Evolutionary conservation across 2,329 filamentous ascomycete genomes (phyloP), one percentile per base, ranked within the genome.

Genomic region (Ophiobolus disseminans): DNA sequence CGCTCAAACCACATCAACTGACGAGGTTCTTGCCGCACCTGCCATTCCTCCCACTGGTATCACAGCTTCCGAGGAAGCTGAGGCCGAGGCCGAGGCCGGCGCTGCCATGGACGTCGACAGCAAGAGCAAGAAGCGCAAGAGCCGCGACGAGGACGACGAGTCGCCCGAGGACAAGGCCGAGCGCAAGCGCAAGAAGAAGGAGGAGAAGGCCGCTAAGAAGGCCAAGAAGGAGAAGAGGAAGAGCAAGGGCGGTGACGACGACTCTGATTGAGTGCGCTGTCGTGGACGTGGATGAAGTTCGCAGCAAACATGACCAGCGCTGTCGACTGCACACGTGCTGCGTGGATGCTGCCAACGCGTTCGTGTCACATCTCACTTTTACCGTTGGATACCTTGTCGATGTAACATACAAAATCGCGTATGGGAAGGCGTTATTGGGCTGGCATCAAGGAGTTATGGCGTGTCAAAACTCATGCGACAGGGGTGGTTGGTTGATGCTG

Each of bases 181-280:
- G 63, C 74, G 76, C 48, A 78, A 78, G 66, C 68, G 86, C 75
- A 86, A 87, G 78, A 91, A 91, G 82, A 94, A 90, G 80, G 84
- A 87, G 65, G 89, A 90, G 78, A 71, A 71, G 57, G 65, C 60
- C 13, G 55, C 60, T 21, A 70, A 72, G 57, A 70, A 68, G 64
- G 61, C 58, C 35, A 68, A 66, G 60, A 68, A 72, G 53, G 62
- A 66, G 36, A 65, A 65, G 57, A 60, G 60, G 49, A 68, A 71
- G 58, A 60, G 59, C 57, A 69, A 66, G 55, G 63, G 42, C 17
- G 59, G 43, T 40, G 67, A 66, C 50, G 63, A 58, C 53, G 68
- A 70, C 50, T 70, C 66, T 30, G 69, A 72, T 22, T 72, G 50
- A 66, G 48, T 25, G 46, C 44, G n/a, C 30, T 7, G n/a, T 42